Conservation (phyloP, 2,329 filamentous ascomycete genomes). For the Claviceps maximensis region DNA sequence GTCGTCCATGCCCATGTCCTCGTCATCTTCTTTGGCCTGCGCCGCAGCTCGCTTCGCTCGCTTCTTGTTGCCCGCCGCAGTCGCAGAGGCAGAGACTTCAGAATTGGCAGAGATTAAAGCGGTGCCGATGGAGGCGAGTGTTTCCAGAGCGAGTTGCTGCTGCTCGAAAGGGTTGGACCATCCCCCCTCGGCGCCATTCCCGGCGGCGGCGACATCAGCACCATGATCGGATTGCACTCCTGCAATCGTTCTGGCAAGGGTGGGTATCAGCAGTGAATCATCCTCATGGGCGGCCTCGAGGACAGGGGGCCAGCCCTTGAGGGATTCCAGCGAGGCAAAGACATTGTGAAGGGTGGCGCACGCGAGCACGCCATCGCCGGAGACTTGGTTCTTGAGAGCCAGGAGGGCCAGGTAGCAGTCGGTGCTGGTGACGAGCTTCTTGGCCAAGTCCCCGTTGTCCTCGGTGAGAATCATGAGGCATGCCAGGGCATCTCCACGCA, state of each 20-base stretch:
- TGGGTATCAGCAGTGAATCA: constrained; percentile 23
- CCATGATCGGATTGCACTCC: constrained; percentile 14
- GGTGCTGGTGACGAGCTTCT: constrained; percentile 34
- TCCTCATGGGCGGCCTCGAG: constrained; percentile 14
- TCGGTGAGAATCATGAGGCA: constrained; percentile 47
- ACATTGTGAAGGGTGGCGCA: constrained; percentile 52
- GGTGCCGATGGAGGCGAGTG: constrained; percentile 51
- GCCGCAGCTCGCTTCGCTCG: constrained; percentile 24
- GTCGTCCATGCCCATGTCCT: constrained; percentile 25
- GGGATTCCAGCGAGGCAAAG: constrained; percentile 29
- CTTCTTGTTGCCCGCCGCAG: constrained; percentile 3
- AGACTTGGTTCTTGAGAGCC: constrained; percentile 32
- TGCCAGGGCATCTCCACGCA: constrained; percentile 35
- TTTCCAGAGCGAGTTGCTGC: constrained; percentile 44
- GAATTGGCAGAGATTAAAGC: constrained; percentile 36
- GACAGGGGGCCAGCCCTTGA: constrained; percentile 10
- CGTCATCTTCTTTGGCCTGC: constrained; percentile 25
- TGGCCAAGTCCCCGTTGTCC: constrained; percentile 41
- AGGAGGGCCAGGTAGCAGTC: constrained; percentile 37
- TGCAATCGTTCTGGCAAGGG: constrained; percentile 21
- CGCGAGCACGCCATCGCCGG: constrained; percentile 38
- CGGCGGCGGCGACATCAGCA: constrained; percentile 8
- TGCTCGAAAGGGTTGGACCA: constrained; percentile 31
- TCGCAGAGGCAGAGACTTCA: constrained; percentile 16
- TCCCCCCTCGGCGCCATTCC: constrained; percentile 22